These are phyloP conservation scores for Hydnum rufescens DNA, from an alignment of 768 basidiomycete genomes.

Conservation along the genomic window DNA sequence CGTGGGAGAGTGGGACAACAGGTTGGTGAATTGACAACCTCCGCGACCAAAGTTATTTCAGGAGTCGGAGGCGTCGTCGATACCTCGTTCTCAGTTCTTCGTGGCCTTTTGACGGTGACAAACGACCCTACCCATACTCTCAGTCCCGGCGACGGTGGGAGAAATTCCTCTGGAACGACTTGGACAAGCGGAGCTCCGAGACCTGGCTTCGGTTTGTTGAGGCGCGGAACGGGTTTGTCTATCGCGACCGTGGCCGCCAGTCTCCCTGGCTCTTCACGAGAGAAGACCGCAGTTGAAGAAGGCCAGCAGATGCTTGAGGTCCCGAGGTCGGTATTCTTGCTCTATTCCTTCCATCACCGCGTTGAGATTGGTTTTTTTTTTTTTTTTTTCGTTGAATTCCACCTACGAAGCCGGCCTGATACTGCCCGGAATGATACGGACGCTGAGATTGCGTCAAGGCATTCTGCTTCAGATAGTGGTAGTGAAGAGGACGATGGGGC, in stretches of 20 bases:
- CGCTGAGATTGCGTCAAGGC: too few relatives aligned
- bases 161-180: conserved; percentile 13
- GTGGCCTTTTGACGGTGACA: conserved; percentile 36
- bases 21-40: conserved; percentile 42
- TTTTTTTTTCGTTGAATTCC: not conserved
- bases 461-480: conserved; percentile 14
- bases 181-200: conserved; percentile 18
- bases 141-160: conserved; percentile 10
- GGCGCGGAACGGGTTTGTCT: conserved; percentile 41
- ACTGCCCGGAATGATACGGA: conserved; percentile 13
- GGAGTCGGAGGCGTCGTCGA: conserved; percentile 51
- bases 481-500: conserved; percentile 22
- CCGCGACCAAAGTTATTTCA: conserved; percentile 55
- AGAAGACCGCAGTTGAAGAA: conserved; percentile 21
- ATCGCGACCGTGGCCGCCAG: conserved; percentile 74
- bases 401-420: conserved; percentile 6
- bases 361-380: not conserved
- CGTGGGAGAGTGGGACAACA: conserved; percentile 61
- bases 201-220: conserved; percentile 44
- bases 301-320: conserved; percentile 42
- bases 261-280: conserved; percentile 49
- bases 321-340: conserved; percentile 15
- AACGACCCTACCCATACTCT: conserved; percentile 14
- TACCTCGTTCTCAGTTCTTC: conserved; percentile 70
- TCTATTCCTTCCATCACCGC: not conserved